Base-by-base conservation (phyloP, 345 rosid species). In the Firmiana major region DNA sequence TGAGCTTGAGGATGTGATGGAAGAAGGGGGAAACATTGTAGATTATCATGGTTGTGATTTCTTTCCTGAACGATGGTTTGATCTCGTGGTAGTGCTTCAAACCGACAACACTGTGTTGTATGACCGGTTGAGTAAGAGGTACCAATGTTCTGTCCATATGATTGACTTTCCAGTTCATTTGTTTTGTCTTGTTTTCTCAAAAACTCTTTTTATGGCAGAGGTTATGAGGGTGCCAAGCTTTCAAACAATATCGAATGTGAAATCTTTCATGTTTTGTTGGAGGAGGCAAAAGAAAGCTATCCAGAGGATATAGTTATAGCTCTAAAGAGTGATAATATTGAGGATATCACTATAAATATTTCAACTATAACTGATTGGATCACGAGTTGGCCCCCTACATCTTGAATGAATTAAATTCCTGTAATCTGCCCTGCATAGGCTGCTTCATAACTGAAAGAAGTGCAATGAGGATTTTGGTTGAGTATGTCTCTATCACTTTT, bases 21-120 rank as follows among this genome's bases (percentile, higher is more conserved):
- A 80, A 66, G 86, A 79, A 87, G 97, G 98, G 15, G 99, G 99
- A 5, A 89, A 79, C 82, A 88, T 93, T 16, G 96, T 93, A 74
- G 99, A 93, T 72, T 93, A 95, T 80, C 98, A 93, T 67, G 94
- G 99, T 40, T 91, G 97, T 11, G 94, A 95, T 77, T 95, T 93
- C 85, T 95, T 95, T 66, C 98, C 99, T 0, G 82, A 91, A 78
- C 75, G 94, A 71, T 95, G 97, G 98, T 93, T 93, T 78, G 97
- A 95, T 83, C 85, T 81, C 1, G 93, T 93, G 7, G 89, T 89
- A 0, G 99, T 95, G 79, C 96, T 91, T 80, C 98, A 89, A 75
- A 89, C 97, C 0, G 96, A 95, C 3, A 93, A 84, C 75, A 82
- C 97, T 3, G 72, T 90, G 65, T 59, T 95, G 84, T 91, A 84